These are phyloP conservation scores for Manihot esculenta DNA, from an alignment of 441 rosid species.

Conservation along the genomic window DNA sequence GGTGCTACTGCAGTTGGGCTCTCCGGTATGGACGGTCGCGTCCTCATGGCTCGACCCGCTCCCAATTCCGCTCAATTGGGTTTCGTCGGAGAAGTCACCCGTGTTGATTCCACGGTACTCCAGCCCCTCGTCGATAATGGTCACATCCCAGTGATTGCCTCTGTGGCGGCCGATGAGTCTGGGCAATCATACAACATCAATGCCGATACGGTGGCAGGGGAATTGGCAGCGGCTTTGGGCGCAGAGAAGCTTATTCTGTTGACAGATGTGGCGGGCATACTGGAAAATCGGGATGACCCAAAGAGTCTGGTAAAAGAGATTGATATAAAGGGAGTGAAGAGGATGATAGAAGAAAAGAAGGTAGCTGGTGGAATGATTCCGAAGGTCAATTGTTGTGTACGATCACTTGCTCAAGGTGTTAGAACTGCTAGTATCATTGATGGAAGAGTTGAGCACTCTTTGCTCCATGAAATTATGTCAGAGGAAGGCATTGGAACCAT, in stretches of 20 bases:
- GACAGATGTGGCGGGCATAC: slow-evolving; percentile 89
- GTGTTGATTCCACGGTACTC: slow-evolving; percentile 60
- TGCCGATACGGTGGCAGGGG: slow-evolving; percentile 95
- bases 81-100: slow-evolving; percentile 81
- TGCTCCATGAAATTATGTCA: slow-evolving; percentile 87
- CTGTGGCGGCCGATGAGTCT: slow-evolving; percentile 71
- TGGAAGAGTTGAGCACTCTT: slow-evolving; percentile 74
- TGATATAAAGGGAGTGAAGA: slow-evolving; percentile 80
- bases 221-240: slow-evolving; percentile 84
- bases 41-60: slow-evolving; percentile 69
- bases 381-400: slow-evolving; percentile 83
- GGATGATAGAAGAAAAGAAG: slow-evolving; percentile 67
- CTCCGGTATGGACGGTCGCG: slow-evolving; percentile 88
- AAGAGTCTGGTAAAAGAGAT: slow-evolving; percentile 78
- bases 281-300: slow-evolving; percentile 59
- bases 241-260: slow-evolving; percentile 87
- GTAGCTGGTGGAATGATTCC: slow-evolving; percentile 97
- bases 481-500: slow-evolving; percentile 90
- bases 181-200: slow-evolving; percentile 87
- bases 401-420: slow-evolving; percentile 86
- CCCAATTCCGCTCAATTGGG: slow-evolving; percentile 71
- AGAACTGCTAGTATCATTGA: slow-evolving; percentile 87
- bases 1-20: slow-evolving; percentile 88
- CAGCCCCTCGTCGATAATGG: slow-evolving; percentile 59
- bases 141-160: slow-evolving; percentile 81